Base-by-base conservation (phyloP, 441 rosid species). In the Jatropha multifida region DNA sequence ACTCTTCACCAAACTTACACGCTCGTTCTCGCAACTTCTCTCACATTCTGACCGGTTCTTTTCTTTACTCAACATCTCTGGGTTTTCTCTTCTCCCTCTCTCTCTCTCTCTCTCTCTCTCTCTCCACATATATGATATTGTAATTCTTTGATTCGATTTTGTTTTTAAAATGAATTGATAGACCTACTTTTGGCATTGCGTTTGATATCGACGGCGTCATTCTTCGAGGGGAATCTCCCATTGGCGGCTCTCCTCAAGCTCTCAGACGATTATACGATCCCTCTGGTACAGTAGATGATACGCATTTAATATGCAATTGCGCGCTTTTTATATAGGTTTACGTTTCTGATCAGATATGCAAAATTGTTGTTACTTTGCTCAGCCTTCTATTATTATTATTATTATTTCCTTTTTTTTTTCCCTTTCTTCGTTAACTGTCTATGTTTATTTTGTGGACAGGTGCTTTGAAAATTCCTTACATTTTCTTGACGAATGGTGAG, bases 181-280 rank as follows among this genome's bases (percentile, higher is more conserved):
- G 93, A 69, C 78, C 89, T 72, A 75, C 87, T 13, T 91, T 85
- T 74, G 92, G 94, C 78, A 85, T 91, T 74, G 92, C 93, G 4
- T 93, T 93, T 80, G 94, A 93, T 68, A 90, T 91, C 77, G 96
- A 93, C 65, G 92, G 96, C 27, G 93, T 93, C 73, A 56, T 91
- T 62, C 88, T 93, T 70, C 91, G 88, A 37, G 94, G 92, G 52
- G 83, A 82, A 75, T 58, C 88, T 66, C 92, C 97, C 59, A 78
- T 88, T 3, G 94, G 97, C 13, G 91, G 90, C 74, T 89, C 96
- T 56, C 81, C 87, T 6, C 81, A 61, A 32, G 92, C 93, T 5
- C 86, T 93, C 73, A 80, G 74, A 52, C 78, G 93, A 67, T 83
- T 90, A 56, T 88, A 86, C 69, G 83, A 86, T 69, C 5, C 44